Evolutionary conservation across 108 stramenopile genomes (phyloP).

Genomic region (Epithemia pelagica): DNA sequence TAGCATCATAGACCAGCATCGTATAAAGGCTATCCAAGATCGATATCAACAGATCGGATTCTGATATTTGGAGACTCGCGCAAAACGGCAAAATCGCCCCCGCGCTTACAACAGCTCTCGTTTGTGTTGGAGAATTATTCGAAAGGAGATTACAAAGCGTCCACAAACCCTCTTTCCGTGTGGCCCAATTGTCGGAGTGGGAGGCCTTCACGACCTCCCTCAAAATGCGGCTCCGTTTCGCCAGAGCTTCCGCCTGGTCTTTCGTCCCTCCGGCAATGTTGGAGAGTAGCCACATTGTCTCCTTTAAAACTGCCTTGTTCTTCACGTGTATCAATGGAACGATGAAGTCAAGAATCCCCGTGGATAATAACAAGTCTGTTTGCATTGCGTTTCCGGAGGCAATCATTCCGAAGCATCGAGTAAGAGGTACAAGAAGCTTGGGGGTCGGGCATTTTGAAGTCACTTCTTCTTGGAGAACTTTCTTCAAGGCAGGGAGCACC

Average conservation of each 20-base stretch:
- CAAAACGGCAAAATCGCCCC: slow-evolving; percentile 59
- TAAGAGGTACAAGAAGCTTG: not conserved
- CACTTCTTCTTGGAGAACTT: not conserved
- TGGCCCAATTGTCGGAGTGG: slow-evolving; percentile 36
- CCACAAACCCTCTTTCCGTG: slow-evolving; percentile 89
- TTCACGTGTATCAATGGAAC: not conserved
- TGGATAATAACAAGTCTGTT: slow-evolving; percentile 10
- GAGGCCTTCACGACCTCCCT: slow-evolving; percentile 41
- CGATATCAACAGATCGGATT: slow-evolving; percentile 49
- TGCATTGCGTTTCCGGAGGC: slow-evolving; percentile 35
- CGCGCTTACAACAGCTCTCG: slow-evolving; percentile 51
- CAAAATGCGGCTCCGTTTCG: slow-evolving; percentile 33
- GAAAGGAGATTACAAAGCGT: slow-evolving; percentile 73
- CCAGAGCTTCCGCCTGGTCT: slow-evolving; percentile 53
- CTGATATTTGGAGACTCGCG: slow-evolving; percentile 53
- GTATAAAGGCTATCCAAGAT: slow-evolving; percentile 70
- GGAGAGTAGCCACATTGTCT: slow-evolving; percentile 84
- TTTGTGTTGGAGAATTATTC: slow-evolving; percentile 41
- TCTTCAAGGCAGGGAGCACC: not conserved
- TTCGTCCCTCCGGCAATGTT: slow-evolving; percentile 91
- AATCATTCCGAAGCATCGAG: not conserved
- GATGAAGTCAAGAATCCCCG: not conserved
- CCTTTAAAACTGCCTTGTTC: slow-evolving; percentile 36
- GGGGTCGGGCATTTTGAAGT: not conserved
- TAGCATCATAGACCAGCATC: slow-evolving; percentile 40